Base-by-base conservation (phyloP, 352 stramenopile genomes). In the Phytopythium kandeliae region DNA sequence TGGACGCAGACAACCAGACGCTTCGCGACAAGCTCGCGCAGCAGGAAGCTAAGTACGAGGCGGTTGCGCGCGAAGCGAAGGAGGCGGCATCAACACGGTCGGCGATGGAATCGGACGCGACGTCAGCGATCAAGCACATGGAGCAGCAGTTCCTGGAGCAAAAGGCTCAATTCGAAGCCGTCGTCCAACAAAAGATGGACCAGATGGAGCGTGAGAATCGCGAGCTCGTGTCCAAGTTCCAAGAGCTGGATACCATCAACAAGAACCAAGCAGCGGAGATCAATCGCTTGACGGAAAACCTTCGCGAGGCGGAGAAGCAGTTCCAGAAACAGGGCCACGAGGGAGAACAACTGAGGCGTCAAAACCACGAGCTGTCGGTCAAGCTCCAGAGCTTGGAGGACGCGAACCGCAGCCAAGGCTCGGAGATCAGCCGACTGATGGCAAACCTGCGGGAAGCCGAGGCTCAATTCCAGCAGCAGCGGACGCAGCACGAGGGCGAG, bases 401-500 rank as follows among this genome's bases (percentile, higher is more conserved):
- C 21, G 56, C 74, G 2, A 85, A 60, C 31, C 55, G 68, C 37
- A 67, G 73, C 43, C 79, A 88, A 54, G 80, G 62, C 49, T 65
- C 63, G 3, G 73, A 90, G 47, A 70, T 89, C 33, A 58, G 54
- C 5, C 73, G 69, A 30, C 36, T 86, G 28, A 77, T 85, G 63
- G 54, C 51, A 40, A 65, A 36, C 5, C 69, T 70, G 19, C 69
- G 80, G 48, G 67, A 86, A 36, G 46, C 58, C 6, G 59, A 49
- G 26, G 17, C 19, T 2, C 25, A 71, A 1, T 50, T 66, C 24
- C 62, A 68, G 13, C 55, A 63, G 4, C 62, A 62, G 47, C 54
- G 47, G 11, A 44, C 51, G 10, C 58, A 35, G 16, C 42, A 45
- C 35, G 70, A 77, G n/a, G 48, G 26, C 42, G 55, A 77, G 28